A percentile compares a stretch with the other conserved stretches of the same genome.
Evolutionary conservation across 2,329 filamentous ascomycete species (phyloP).

Genomic region (Botrytis byssoidea): DNA sequence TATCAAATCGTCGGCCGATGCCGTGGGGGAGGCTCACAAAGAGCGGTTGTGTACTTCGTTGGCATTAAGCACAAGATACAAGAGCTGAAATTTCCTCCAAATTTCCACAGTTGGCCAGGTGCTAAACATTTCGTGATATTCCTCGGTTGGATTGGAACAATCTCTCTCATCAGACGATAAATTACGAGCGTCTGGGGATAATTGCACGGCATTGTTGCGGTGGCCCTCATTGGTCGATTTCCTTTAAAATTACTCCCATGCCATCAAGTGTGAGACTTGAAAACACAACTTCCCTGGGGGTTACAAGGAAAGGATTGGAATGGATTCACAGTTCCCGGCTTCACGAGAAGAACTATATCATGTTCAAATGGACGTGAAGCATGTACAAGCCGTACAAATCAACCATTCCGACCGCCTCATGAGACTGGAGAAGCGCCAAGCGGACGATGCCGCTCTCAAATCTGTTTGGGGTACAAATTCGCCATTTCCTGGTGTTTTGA

Average conservation of each 20-base stretch:
- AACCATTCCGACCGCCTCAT: slow-evolving; percentile 61
- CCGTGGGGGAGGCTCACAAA: slow-evolving; percentile 22
- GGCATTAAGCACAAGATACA: slow-evolving; percentile 13
- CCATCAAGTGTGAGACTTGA: slow-evolving; percentile 2
- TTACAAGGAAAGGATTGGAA: slow-evolving; percentile 43
- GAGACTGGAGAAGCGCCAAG: slow-evolving; percentile 64
- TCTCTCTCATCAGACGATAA: neutral
- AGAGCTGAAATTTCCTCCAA: neutral
- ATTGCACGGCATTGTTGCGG: neutral
- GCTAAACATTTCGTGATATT: neutral
- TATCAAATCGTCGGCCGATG: slow-evolving; percentile 19
- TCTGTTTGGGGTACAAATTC: slow-evolving; percentile 91
- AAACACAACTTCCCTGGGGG: slow-evolving; percentile 7
- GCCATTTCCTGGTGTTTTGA: slow-evolving; percentile 82
- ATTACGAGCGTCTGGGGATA: neutral
- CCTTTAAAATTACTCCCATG: slow-evolving; percentile 13
- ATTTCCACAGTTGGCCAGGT: neutral
- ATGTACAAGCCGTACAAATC: slow-evolving; percentile 62
- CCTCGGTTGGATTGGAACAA: neutral
- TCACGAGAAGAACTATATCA: slow-evolving; percentile 64
- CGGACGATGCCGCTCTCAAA: slow-evolving; percentile 68
- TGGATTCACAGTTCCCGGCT: slow-evolving; percentile 62
- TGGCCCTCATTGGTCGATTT: neutral
- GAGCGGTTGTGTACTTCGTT: slow-evolving; percentile 18
- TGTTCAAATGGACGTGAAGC: slow-evolving; percentile 69